Conservation (phyloP, 495 filamentous ascomycete genomes). For the Neurospora sp. region DNA sequence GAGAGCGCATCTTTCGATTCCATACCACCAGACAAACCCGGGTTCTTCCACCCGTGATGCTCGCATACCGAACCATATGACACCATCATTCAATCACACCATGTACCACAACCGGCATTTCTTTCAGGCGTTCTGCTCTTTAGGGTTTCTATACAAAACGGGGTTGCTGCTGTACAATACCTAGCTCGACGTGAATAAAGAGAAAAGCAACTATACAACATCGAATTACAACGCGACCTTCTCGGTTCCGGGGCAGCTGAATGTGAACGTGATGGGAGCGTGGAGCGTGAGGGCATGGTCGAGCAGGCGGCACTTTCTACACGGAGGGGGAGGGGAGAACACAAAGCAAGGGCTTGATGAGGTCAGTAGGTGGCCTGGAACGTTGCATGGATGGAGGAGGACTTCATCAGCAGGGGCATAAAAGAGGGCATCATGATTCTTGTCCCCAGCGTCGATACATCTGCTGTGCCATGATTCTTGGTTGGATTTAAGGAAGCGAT, state of each 20-base stretch:
- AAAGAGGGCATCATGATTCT: too few relatives aligned
- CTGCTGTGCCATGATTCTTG: neutral
- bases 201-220: neutral
- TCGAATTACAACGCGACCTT: too few relatives aligned
- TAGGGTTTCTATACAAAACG: neutral
- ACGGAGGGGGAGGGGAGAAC: too few relatives aligned
- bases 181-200: neutral
- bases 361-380: neutral
- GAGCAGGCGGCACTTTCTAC: neutral
- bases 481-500: neutral
- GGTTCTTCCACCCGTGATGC: neutral
- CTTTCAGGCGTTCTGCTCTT: neutral
- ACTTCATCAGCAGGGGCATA: neutral
- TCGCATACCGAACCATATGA: neutral
- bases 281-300: too few relatives aligned
- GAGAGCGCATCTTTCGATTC: neutral
- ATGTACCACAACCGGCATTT: neutral
- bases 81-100: neutral
- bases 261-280: neutral
- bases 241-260: neutral
- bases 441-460: neutral
- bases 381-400: neutral
- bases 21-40: neutral
- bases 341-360: neutral
- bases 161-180: neutral